Evolutionary conservation across 1,284 basidiomycete species (phyloP).

Genomic region (Boletus sp.): DNA sequence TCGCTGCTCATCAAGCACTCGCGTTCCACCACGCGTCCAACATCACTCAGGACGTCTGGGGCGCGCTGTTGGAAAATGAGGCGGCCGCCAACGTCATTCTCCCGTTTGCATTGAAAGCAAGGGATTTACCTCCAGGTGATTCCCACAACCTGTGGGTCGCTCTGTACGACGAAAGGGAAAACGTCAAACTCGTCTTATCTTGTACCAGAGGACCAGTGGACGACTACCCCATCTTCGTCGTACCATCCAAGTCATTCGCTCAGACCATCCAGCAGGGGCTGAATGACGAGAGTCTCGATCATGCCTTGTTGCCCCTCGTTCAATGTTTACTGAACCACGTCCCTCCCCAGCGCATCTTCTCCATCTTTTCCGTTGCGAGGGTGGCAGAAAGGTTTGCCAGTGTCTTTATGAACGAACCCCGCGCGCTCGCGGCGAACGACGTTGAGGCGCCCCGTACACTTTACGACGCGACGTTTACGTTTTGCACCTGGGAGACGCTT

Average conservation of each 20-base stretch:
- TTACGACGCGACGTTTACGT: conserved; percentile 65
- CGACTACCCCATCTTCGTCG: conserved; percentile 62
- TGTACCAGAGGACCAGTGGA: conserved; percentile 58
- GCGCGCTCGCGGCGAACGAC: conserved; percentile 39
- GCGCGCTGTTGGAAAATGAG: conserved; percentile 43
- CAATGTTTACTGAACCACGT: conserved; percentile 33
- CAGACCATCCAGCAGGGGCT: conserved; percentile 26
- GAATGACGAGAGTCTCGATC: conserved; percentile 36
- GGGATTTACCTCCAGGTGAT: conserved; percentile 21
- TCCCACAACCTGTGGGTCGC: conserved; percentile 51
- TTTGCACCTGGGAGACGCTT: conserved; percentile 53
- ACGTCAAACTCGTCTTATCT: conserved; percentile 59
- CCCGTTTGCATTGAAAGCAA: conserved; percentile 45
- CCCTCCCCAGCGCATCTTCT: conserved; percentile 57
- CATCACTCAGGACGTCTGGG: conserved; percentile 44
- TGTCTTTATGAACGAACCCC: conserved; percentile 46
- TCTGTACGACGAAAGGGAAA: conserved; percentile 35
- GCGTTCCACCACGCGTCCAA: conserved; percentile 18
- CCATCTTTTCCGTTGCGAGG: conserved; percentile 59
- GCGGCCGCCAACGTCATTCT: conserved; percentile 58
- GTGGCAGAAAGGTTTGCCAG: conserved; percentile 52
- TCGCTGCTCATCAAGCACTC: conserved; percentile 2
- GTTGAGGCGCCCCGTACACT: conserved; percentile 49
- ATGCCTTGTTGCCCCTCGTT: conserved; percentile 42
- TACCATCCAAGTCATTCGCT: conserved; percentile 42